A percentile compares a stretch with the other conserved stretches of the same genome.
phyloP scores from a whole-genome alignment of 169 alveolate genomes.

The Theileria parva region DNA sequence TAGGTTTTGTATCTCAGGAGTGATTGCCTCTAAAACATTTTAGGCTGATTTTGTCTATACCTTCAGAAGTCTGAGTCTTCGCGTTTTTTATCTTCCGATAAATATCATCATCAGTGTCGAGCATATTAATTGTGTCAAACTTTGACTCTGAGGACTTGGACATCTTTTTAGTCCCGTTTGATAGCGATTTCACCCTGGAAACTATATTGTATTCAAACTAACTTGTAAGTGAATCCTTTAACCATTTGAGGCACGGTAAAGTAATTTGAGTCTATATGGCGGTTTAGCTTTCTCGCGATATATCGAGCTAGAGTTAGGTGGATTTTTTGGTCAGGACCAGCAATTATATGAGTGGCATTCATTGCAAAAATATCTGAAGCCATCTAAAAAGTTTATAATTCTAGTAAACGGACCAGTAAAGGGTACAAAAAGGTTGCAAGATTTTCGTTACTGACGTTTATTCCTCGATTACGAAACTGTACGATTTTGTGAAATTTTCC shows the following conservation, averaged over 20 bases:
- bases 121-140: constrained; percentile 18
- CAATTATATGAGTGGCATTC: constrained; percentile 39
- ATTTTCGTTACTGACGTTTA: constrained; percentile 10
- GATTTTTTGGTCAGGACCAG: constrained; percentile 53
- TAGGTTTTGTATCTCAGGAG: constrained; percentile 53
- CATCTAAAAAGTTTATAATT: constrained; percentile 30
- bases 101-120: constrained; percentile 38
- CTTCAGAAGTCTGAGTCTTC: constrained; percentile 33
- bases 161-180: constrained; percentile 57
- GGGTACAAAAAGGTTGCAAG: constrained; percentile 48
- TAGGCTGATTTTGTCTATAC: not conserved
- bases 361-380: constrained; percentile 57
- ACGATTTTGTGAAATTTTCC: constrained; percentile 48
- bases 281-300: constrained; percentile 49
- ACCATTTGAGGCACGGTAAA: constrained; percentile 26
- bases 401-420: constrained; percentile 27
- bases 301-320: constrained; percentile 40
- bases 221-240: constrained; percentile 23
- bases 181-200: constrained; percentile 59
- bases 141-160: constrained; percentile 32
- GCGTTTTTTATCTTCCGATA: constrained; percentile 38
- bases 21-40: not conserved
- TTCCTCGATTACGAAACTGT: constrained; percentile 28
- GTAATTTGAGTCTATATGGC: constrained; percentile 8
- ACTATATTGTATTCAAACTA: not conserved